Percentiles rank a stretch among this genome's conserved stretches.
phyloP scores from a whole-genome alignment of 1,284 basidiomycete genomes.

The Papiliotrema laurentii region DNA sequence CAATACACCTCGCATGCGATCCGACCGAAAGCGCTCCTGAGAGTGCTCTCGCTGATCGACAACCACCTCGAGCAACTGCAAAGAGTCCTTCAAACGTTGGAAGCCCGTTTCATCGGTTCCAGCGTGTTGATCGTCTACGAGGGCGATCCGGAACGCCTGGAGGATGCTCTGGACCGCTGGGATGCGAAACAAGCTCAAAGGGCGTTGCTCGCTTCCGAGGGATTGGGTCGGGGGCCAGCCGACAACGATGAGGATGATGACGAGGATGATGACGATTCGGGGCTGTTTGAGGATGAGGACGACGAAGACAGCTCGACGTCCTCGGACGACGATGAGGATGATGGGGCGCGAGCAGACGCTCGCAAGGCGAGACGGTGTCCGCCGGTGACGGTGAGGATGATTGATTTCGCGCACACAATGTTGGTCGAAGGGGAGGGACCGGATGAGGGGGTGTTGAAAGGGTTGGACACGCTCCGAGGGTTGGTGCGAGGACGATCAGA shows the following conservation, averaged over 20 bases:
- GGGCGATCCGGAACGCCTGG: constrained; percentile 56
- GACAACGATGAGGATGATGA: constrained; percentile 37
- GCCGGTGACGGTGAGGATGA: constrained; percentile 68
- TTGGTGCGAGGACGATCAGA: constrained; percentile 55
- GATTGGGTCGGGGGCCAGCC: constrained; percentile 29
- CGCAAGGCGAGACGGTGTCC: constrained; percentile 49
- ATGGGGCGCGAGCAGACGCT: constrained; percentile 31
- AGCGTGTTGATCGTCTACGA: constrained; percentile 84
- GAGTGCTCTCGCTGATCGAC: constrained; percentile 54
- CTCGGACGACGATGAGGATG: constrained; percentile 37
- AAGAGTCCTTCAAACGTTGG: constrained; percentile 54
- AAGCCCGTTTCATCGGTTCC: constrained; percentile 75
- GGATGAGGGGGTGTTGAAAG: constrained; percentile 70
- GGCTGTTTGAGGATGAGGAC: constrained; percentile 18
- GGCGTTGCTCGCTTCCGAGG: neutral
- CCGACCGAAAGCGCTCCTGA: constrained; percentile 56
- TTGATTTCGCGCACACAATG: constrained; percentile 90
- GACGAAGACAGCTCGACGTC: constrained; percentile 34
- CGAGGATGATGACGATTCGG: constrained; percentile 30
- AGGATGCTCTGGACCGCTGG: constrained; percentile 47
- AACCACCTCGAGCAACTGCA: constrained; percentile 57
- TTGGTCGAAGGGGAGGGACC: constrained; percentile 67
- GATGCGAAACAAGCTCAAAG: constrained; percentile 38
- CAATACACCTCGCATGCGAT: constrained; percentile 50
- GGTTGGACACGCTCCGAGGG: constrained; percentile 60